Evolutionary conservation across 805 yeast species (phyloP), one percentile per base, ranked within the genome.

Genomic region (Komagataella populi): DNA sequence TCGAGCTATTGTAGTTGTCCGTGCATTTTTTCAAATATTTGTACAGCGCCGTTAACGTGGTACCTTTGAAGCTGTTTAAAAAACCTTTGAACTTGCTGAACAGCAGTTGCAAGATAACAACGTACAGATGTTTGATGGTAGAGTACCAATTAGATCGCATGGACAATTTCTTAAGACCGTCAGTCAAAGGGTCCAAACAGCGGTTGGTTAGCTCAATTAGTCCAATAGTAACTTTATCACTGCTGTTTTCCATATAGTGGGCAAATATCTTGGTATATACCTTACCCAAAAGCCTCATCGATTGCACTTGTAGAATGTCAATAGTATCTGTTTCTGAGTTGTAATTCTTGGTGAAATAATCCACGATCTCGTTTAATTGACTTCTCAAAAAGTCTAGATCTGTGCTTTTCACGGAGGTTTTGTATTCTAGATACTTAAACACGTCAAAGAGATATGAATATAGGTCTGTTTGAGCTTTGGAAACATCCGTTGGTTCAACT

Each of bases 31-130:
- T 59, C 46, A 67, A 44, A 52, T 65, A 63, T 52, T 63, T 66
- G 53, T 68, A 67, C 6, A 60, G 36, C 4, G 60, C 45, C 6
- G 63, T 63, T 23, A 66, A 51, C 22, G 67, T 43, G 6, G 56
- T 55, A 23, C 48, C 50, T 50, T 68, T 68, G 51, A 50, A 58
- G 8, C 64, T 60, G 48, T 65, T 67, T 20, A 68, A 55, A 44
- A 68, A 68, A 1, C 71, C 71, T 47, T 60, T 59, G 50, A 68
- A 68, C 46, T 58, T 60, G 14, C 60, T 56, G 48, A 64, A 64
- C 2, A 67, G 54, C 16, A 57, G 54, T 50, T 63, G 65, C 23
- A 68, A 53, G 10, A 64, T 44, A 4, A 64, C 56, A 17, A 63
- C 49, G 16, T 66, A 57, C 24, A 64, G 23, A 48, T 67, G 69